phyloP scores from a whole-genome alignment of 2,329 filamentous ascomycete genomes.

The Sarocladium kiliense region DNA sequence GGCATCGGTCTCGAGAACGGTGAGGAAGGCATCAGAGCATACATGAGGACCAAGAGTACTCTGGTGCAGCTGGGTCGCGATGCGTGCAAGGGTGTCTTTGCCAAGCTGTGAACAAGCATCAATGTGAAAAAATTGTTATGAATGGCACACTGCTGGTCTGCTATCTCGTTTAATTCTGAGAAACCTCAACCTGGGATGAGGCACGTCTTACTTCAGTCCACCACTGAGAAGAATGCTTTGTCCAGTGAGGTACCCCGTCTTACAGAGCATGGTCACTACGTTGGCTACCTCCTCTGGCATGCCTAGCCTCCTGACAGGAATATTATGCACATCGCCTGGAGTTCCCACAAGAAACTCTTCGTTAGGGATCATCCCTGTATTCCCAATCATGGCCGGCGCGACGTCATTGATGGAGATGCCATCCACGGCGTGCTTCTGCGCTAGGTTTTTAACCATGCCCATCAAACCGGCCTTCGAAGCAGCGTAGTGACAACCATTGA shows the following conservation, averaged over 20 bases:
- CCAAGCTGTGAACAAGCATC: conserved; percentile 49
- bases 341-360: conserved; percentile 38
- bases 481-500: conserved; percentile 58
- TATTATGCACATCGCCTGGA: conserved; percentile 53
- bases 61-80: conserved; percentile 70
- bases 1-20: conserved; percentile 87
- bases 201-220: conserved; percentile 16
- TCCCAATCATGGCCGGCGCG: conserved; percentile 64
- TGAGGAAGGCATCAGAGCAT: conserved; percentile 70
- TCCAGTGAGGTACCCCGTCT: conserved; percentile 18
- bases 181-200: too few relatives aligned
- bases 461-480: conserved; percentile 58
- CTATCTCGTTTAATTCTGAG: too few relatives aligned
- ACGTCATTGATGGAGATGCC: conserved; percentile 65
- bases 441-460: conserved; percentile 61
- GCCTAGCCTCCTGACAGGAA: conserved; percentile 29
- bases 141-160: too few relatives aligned
- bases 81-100: conserved; percentile 63
- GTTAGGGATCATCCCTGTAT: conserved; percentile 56
- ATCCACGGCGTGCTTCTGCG: conserved; percentile 50
- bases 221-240: conserved; percentile 18
- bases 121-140: too few relatives aligned
- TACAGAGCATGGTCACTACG: conserved; percentile 22
- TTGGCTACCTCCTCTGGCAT: conserved; percentile 28
- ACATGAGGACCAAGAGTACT: conserved; percentile 84